phyloP scores from a whole-genome alignment of 2,329 filamentous ascomycete genomes.

The Emericellopsis cladophorae region DNA sequence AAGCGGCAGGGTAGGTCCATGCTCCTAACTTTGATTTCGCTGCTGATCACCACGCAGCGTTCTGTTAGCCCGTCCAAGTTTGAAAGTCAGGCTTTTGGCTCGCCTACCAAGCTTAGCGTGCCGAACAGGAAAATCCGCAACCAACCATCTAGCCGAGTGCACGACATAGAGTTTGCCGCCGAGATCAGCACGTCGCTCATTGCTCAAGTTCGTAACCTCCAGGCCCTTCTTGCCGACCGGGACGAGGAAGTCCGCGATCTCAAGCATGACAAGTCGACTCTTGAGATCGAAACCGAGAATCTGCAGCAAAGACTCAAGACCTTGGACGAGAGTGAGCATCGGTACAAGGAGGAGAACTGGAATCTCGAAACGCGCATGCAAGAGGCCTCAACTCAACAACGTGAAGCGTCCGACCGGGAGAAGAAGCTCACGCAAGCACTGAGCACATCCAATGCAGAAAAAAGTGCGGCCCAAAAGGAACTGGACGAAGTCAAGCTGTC shows the following conservation, averaged over 20 bases:
- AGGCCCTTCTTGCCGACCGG: conserved; percentile 71
- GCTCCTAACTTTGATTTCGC: neutral
- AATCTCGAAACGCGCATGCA: conserved; percentile 87
- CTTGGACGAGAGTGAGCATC: conserved; percentile 86
- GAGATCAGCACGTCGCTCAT: conserved; percentile 94
- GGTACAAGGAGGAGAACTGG: conserved; percentile 99
- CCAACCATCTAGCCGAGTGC: conserved; percentile 74
- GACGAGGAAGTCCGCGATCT: conserved; percentile 73
- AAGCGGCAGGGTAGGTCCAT: conserved; percentile 35
- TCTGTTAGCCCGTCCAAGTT: conserved; percentile 67
- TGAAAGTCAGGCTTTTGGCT: conserved; percentile 70
- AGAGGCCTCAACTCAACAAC: conserved; percentile 61
- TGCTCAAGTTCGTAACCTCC: conserved; percentile 84
- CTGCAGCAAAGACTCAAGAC: conserved; percentile 69
- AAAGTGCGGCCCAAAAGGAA: conserved; percentile 67
- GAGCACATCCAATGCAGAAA: conserved; percentile 58
- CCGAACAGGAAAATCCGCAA: conserved; percentile 84
- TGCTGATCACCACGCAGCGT: conserved; percentile 30
- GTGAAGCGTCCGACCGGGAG: conserved; percentile 70
- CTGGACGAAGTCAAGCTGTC: conserved; percentile 78
- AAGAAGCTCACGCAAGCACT: conserved; percentile 67
- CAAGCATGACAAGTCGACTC: conserved; percentile 60
- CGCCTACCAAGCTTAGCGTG: conserved; percentile 78
- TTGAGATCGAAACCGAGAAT: conserved; percentile 73
- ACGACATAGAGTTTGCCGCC: conserved; percentile 96